Evolutionary conservation across 331 rosid genomes (phyloP).

Genomic region (Erythrophleum ivorense): DNA sequence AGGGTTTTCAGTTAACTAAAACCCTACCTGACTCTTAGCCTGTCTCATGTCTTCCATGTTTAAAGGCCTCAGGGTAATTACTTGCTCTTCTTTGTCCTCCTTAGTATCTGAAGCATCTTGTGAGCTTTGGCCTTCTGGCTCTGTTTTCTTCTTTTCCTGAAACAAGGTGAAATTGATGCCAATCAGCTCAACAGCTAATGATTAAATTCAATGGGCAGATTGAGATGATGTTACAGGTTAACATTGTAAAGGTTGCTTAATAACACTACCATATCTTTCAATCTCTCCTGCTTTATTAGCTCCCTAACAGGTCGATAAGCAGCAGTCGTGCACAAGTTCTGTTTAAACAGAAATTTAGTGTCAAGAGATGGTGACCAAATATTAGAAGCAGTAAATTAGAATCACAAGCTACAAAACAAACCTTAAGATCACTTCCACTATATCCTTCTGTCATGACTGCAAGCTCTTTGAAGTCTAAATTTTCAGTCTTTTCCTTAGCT

Average conservation of each 20-base stretch:
- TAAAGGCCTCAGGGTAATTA: constrained; percentile 61
- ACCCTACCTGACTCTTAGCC: constrained; percentile 77
- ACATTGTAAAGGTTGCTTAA: constrained; percentile 25
- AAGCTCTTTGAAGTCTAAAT: constrained; percentile 82
- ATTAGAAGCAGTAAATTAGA: constrained; percentile 18
- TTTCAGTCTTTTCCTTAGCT: constrained; percentile 70
- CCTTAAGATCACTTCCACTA: constrained; percentile 92
- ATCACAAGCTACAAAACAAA: constrained; percentile 32
- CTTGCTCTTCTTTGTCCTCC: constrained; percentile 55
- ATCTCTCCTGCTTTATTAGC: constrained; percentile 70
- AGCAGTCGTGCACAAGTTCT: constrained; percentile 83
- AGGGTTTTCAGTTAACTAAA: background rate
- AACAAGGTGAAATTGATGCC: background rate
- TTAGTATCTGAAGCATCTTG: constrained; percentile 52
- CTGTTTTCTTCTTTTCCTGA: constrained; percentile 66
- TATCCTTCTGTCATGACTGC: constrained; percentile 85
- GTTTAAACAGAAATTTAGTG: constrained; percentile 43
- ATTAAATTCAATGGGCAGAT: background rate
- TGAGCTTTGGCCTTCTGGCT: constrained; percentile 48
- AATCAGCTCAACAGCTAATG: background rate
- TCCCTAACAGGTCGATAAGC: constrained; percentile 86
- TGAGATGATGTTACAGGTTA: background rate
- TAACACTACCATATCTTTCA: constrained; percentile 64
- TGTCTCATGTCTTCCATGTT: constrained; percentile 90
- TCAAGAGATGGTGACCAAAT: constrained; percentile 39